Evolutionary conservation across 2,329 filamentous ascomycete genomes (phyloP).

Genomic region (Hypoxylon sp.): DNA sequence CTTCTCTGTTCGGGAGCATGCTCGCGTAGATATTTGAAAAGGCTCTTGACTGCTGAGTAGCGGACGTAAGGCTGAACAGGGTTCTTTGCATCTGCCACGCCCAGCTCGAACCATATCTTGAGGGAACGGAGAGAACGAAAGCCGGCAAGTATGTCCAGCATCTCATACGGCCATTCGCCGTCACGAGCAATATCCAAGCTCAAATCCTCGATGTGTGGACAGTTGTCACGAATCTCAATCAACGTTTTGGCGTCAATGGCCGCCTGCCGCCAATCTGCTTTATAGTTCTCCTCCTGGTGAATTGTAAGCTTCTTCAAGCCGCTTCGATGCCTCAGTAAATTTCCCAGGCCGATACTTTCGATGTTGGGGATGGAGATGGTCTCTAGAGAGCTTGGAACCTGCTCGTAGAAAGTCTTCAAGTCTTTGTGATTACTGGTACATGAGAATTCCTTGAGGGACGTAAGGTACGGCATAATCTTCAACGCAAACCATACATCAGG

Average conservation of each 20-base stretch:
- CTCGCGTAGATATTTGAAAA: constrained; percentile 16
- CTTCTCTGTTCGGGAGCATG: not conserved
- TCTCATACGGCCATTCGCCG: constrained; percentile 27
- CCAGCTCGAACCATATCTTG: constrained; percentile 35
- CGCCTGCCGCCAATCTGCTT: not conserved
- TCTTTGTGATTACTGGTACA: not conserved
- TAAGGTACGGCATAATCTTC: constrained; percentile 19
- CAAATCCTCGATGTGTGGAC: constrained; percentile 30
- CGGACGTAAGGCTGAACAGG: constrained; percentile 22
- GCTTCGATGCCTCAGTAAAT: constrained; percentile 11
- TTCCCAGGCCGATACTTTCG: not conserved
- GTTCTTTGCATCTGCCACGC: not conserved
- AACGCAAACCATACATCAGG: not conserved
- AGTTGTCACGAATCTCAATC: constrained; percentile 20
- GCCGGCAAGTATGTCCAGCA: constrained; percentile 18
- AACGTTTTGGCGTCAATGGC: constrained; percentile 16
- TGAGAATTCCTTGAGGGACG: constrained; percentile 16
- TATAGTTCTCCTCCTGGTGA: constrained; percentile 10
- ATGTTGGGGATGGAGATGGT: constrained; percentile 8
- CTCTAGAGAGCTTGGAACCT: constrained; percentile 27
- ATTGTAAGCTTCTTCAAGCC: constrained; percentile 22
- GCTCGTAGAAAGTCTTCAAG: constrained; percentile 8
- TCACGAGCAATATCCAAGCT: constrained; percentile 20
- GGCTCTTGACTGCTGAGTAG: constrained; percentile 13
- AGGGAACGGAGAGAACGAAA: constrained; percentile 29